These are phyloP conservation scores for Quillaja saponaria DNA, from an alignment of 306 rosid genomes.

Conservation along the genomic window DNA sequence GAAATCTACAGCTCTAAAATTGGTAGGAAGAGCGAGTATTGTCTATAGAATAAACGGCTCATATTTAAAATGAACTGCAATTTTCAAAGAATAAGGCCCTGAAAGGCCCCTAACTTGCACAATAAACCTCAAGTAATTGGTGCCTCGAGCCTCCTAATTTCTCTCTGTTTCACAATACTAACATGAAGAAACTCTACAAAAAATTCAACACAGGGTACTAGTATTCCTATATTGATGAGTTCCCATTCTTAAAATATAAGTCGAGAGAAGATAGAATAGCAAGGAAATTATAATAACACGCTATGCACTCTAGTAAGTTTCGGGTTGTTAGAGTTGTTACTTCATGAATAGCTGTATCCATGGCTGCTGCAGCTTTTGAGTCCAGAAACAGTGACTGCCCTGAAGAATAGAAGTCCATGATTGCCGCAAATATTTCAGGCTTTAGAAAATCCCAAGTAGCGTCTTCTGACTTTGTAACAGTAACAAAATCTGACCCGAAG, in stretches of 20 bases:
- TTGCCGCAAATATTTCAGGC: conserved; percentile 89
- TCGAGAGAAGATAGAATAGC: neutral
- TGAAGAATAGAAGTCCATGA: conserved; percentile 94
- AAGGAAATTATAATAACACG: neutral
- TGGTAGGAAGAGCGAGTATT: neutral
- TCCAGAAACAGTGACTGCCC: conserved; percentile 84
- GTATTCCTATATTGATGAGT: neutral
- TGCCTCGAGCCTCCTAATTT: neutral
- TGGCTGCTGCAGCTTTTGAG: conserved; percentile 71
- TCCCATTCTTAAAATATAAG: neutral
- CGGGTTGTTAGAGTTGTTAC: conserved; percentile 32
- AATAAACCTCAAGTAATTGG: neutral
- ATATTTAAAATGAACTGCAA: neutral
- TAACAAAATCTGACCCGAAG: conserved; percentile 92
- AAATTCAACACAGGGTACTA: neutral
- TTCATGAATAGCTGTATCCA: conserved; percentile 86
- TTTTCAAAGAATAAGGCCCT: neutral
- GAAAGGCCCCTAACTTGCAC: neutral
- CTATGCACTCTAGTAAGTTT: neutral
- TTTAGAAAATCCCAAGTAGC: conserved; percentile 78
- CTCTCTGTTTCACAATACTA: neutral
- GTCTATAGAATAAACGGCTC: neutral
- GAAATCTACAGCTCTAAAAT: neutral
- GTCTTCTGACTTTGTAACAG: conserved; percentile 86
- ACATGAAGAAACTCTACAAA: neutral